Conservation (phyloP, 169 alveolate genomes). For the Plasmodium relictum region DNA sequence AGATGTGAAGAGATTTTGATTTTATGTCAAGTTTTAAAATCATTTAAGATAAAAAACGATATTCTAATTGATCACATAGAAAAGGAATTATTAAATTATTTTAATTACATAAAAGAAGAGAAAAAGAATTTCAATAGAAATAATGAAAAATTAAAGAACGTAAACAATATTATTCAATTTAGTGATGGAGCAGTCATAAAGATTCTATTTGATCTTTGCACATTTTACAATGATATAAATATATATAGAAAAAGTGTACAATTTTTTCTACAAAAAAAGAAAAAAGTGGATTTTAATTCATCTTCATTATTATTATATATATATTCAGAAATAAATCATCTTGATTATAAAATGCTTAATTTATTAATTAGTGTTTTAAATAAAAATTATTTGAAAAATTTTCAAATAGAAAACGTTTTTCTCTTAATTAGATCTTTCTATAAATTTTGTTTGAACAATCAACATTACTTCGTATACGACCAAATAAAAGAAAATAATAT, state of each 20-base stretch:
- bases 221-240: slow-evolving; percentile 60
- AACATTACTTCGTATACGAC: slow-evolving; percentile 23
- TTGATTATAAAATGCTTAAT: slow-evolving; percentile 22
- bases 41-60: slow-evolving; percentile 55
- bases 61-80: slow-evolving; percentile 37
- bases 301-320: slow-evolving; percentile 44
- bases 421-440: slow-evolving; percentile 61
- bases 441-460: slow-evolving; percentile 64
- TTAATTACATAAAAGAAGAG: slow-evolving; percentile 4
- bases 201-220: slow-evolving; percentile 69
- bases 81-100: slow-evolving; percentile 33
- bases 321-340: slow-evolving; percentile 62
- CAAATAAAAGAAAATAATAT: background rate
- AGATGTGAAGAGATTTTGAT: slow-evolving; percentile 67
- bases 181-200: slow-evolving; percentile 37
- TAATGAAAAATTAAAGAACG: background rate
- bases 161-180: background rate
- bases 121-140: background rate
- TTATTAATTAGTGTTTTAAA: slow-evolving; percentile 47
- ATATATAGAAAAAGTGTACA: slow-evolving; percentile 47
- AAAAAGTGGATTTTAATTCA: slow-evolving; percentile 35
- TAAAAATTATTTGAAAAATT: slow-evolving; percentile 32
- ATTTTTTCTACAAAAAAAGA: slow-evolving; percentile 38
- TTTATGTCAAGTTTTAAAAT: slow-evolving; percentile 63
- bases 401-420: slow-evolving; percentile 38